Base-by-base conservation (phyloP, 805 yeast genomes). In the Nakazawaea populi region DNA sequence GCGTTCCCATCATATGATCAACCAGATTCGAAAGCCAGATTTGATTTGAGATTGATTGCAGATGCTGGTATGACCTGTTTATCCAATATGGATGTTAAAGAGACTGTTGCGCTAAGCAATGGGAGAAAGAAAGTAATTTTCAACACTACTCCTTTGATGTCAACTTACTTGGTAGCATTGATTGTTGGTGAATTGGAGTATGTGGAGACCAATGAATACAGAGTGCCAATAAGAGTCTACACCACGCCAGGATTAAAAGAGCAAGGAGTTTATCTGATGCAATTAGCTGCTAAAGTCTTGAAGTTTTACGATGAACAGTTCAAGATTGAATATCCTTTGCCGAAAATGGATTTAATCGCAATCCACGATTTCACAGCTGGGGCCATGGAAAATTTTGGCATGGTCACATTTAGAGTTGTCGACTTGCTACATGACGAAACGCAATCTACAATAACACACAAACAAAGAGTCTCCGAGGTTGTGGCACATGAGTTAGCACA, bases 341-440 rank as follows among this genome's bases (percentile, higher is more conserved):
- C 95, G 42, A 88, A 88, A 67, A 70, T 87, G 65, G 96, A 89
- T 62, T 72, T 87, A 68, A 70, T 89, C 38, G 92, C 90, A 2
- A 84, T 88, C 51, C 91, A 87, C 58, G 82, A 87, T 48, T 86
- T 85, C 63, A 79, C 88, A 31, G 90, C 90, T 51, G 89, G 89
- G 58, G 96, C 95, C 29, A 88, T 88, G 96, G 96, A 88, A 69
- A 89, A 89, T 70, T 88, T 91, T 88, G 95, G 95, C 29, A 70
- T 88, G 47, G 80, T 88, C 46, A 85, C 76, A 59, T 87, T 77
- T 69, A 84, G 83, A 59, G 74, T 79, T 8, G 77, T 79, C 30
- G 86, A 81, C 42, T 60, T 82, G 53, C 73, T 75, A 65, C 85
- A 63, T 59, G 74, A 77, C 31, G 74, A 69, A 38, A 58, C 60